phyloP scores from a whole-genome alignment of 352 stramenopile species.

The Nothophytophthora sp. region DNA sequence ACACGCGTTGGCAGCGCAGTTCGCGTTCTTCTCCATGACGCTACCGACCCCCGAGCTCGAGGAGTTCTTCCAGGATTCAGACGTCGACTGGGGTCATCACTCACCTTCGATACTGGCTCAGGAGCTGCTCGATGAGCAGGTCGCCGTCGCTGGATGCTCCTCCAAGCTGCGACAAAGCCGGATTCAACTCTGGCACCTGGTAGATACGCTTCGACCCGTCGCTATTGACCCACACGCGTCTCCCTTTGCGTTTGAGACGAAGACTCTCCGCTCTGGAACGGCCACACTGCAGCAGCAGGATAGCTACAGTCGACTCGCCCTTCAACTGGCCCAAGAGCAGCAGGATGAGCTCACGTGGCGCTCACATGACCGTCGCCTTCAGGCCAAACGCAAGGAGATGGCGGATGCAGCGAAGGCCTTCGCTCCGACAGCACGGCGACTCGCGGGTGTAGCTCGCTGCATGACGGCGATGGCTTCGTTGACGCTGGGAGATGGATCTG shows the following conservation, averaged over 20 bases:
- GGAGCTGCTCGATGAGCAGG: conserved; percentile 15
- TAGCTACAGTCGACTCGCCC: conserved; percentile 12
- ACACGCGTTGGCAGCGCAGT: conserved; percentile 15
- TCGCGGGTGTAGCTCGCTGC: conserved; percentile 18
- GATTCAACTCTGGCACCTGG: conserved; percentile 3
- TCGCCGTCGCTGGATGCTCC: conserved; percentile 13
- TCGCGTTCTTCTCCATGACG: conserved; percentile 27
- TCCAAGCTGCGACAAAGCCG: conserved; percentile 10
- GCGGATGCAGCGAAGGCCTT: neutral
- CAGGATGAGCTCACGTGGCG: conserved; percentile 15
- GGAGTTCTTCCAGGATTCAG: conserved; percentile 2
- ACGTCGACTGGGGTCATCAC: conserved; percentile 2
- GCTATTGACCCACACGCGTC: conserved; percentile 4
- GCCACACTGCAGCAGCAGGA: conserved; percentile 20
- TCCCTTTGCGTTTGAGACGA: conserved; percentile 13
- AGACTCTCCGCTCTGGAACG: neutral
- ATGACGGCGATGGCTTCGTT: conserved; percentile 22
- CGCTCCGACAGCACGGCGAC: neutral
- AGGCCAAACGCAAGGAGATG: conserved; percentile 6
- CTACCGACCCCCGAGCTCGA: conserved; percentile 10
- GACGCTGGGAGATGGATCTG: conserved; percentile 1
- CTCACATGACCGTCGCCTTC: conserved; percentile 3
- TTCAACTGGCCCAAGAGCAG: conserved; percentile 11
- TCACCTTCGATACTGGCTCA: conserved; percentile 5
- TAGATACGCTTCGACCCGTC: conserved; percentile 9